Evolutionary conservation across 805 yeast species (phyloP), one percentile per base, ranked within the genome.

Genomic region (Blastobotrys robertii): DNA sequence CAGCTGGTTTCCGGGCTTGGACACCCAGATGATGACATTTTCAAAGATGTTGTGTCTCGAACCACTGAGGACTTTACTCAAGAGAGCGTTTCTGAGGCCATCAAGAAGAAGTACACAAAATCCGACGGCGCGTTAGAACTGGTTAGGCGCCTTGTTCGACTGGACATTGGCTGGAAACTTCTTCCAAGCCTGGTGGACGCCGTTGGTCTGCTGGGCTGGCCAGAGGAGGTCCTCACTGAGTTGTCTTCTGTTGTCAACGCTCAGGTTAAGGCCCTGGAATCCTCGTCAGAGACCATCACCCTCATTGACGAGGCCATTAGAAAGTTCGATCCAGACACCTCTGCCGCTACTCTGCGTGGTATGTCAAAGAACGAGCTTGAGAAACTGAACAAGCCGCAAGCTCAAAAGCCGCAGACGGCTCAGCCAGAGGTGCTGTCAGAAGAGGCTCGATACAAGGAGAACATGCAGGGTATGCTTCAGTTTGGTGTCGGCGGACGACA

Each of bases 181-280:
- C 63, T 83, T 36, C 73, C 79, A 44, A 68, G 79, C 15, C 70
- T 83, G 38, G 72, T 84, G 41, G 92, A 84, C 57, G 76, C 84
- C 1, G 80, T 79, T 42, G 92, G 92, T 1, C 63, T 84, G 38
- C 74, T 83, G 57, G 74, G 77, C 47, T 76, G 84, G 74, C 72
- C 73, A 39, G 65, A 68, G 31, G 71, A 74, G 6, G 68, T 74
- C 31, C 63, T 79, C 39, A 64, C 64, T 16, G 60, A 60, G 14
- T 66, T 81, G 44, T 62, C 69, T 35, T 57, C 49, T 12, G 64
- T 69, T n/a, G 63, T 82, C 19, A 66, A 65, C 28, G 46, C 56
- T 11, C 76, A 76, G 55, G 67, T 80, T 12, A 68, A 68, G 9
- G 59, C 72, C 2, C 25, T 53, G 15, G 51, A 53, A 41, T 38